Evolutionary conservation across 768 basidiomycete genomes (phyloP).

Genomic region (Suillus sp.): DNA sequence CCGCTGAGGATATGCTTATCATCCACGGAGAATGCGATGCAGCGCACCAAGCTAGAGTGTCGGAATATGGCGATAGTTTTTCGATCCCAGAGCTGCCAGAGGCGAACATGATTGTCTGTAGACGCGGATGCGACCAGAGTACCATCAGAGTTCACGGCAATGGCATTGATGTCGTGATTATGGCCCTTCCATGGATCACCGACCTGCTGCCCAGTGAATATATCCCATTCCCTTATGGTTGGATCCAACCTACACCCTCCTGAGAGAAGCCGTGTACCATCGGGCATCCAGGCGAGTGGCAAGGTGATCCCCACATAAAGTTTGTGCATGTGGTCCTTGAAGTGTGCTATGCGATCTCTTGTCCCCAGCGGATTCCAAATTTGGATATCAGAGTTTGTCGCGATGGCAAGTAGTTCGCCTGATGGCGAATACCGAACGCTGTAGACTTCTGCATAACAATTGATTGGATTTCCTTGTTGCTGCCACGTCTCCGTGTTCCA

Average conservation of each 20-base stretch:
- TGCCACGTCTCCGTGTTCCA: slow-evolving; percentile 1
- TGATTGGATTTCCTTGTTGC: not conserved
- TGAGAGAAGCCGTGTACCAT: not conserved
- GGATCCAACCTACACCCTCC: not conserved
- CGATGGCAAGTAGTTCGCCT: slow-evolving; percentile 1
- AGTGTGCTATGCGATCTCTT: not conserved
- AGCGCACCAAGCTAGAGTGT: not conserved
- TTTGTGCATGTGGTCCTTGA: slow-evolving; percentile 3
- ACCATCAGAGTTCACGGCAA: slow-evolving; percentile 2
- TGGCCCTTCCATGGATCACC: slow-evolving; percentile 3
- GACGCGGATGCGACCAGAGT: slow-evolving; percentile 3
- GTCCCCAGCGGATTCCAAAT: not conserved
- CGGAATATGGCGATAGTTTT: not conserved
- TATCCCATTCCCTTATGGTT: not conserved
- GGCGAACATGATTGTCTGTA: not conserved
- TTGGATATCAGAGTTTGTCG: slow-evolving; percentile 4
- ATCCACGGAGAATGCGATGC: not conserved
- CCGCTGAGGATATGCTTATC: not conserved
- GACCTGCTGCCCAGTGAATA: not conserved
- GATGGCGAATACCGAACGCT: slow-evolving; percentile 1
- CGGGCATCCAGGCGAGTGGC: not conserved
- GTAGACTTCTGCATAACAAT: not conserved
- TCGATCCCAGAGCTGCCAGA: slow-evolving; percentile 4
- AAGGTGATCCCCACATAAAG: not conserved
- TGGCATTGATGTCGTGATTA: not conserved